phyloP scores from a whole-genome alignment of 768 basidiomycete species.

The Suillus bovinus region DNA sequence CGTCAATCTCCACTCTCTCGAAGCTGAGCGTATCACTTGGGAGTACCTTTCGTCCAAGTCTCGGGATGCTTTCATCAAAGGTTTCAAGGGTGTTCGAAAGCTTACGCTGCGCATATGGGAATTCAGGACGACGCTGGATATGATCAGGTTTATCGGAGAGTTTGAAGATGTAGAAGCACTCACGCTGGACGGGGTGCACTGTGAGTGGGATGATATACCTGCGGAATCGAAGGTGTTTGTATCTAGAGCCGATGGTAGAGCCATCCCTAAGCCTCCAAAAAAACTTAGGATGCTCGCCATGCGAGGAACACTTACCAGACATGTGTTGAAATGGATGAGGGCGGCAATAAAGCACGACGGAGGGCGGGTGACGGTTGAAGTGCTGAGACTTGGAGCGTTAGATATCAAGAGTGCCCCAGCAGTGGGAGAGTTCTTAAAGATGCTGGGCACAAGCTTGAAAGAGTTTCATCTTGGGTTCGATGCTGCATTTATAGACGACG shows the following conservation, averaged over 20 bases:
- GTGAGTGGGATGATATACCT: conserved; percentile 8
- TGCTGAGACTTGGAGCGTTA: conserved; percentile 30
- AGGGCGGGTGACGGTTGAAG: conserved; percentile 1
- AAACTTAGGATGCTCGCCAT: conserved; percentile 28
- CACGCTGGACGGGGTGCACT: conserved; percentile 32
- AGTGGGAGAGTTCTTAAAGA: conserved; percentile 28
- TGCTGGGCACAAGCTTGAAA: conserved; percentile 21
- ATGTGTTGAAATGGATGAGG: conserved; percentile 32
- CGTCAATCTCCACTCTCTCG: conserved; percentile 22
- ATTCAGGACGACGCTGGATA: conserved; percentile 27
- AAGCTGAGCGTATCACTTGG: conserved; percentile 34
- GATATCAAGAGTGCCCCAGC: conserved; percentile 25
- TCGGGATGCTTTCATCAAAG: conserved; percentile 24
- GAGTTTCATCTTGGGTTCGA: conserved; percentile 32
- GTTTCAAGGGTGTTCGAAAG: conserved; percentile 22
- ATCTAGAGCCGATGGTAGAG: conserved; percentile 5
- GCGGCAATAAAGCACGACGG: conserved; percentile 16
- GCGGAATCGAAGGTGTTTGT: background rate
- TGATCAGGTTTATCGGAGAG: conserved; percentile 30
- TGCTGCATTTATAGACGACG: conserved; percentile 29
- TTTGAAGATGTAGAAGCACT: conserved; percentile 28
- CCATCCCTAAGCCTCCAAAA: conserved; percentile 18
- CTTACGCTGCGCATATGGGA: conserved; percentile 26
- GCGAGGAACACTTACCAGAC: conserved; percentile 23
- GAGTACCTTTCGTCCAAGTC: conserved; percentile 31